Conservation (phyloP, 1,139 yeast species). For the Candida glucosophila region DNA sequence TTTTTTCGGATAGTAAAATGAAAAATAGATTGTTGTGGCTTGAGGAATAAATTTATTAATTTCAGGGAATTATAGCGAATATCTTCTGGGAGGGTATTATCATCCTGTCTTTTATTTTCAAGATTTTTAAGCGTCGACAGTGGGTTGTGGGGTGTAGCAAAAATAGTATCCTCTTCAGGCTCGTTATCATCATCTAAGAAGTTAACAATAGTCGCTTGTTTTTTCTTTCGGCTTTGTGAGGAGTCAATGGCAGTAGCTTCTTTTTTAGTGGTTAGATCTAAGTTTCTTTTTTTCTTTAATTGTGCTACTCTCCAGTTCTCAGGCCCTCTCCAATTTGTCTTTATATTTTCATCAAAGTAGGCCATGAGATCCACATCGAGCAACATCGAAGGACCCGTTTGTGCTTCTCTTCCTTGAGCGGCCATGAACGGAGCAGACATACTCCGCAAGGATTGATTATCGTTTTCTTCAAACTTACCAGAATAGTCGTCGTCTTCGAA, state of each 20-base stretch:
- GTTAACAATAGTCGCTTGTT: conserved; percentile 34
- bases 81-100: conserved; percentile 62
- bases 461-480: conserved; percentile 8
- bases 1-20: too few species aligned
- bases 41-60: conserved; percentile 60
- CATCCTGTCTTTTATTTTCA: conserved; percentile 19
- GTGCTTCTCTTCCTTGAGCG: conserved; percentile 7
- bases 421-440: conserved; percentile 3
- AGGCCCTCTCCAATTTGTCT: conserved; percentile 81
- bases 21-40: conserved; percentile 43
- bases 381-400: conserved; percentile 24
- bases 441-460: too few species aligned
- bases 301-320: conserved; percentile 85
- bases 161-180: conserved; percentile 39
- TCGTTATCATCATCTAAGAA: conserved; percentile 37
- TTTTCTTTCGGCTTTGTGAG: conserved; percentile 14
- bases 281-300: conserved; percentile 26
- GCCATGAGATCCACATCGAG: conserved; percentile 66
- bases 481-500: conserved; percentile 8
- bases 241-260: conserved; percentile 5
- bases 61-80: conserved; percentile 62
- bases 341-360: conserved; percentile 66
- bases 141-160: conserved; percentile 36
- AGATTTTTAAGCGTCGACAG: conserved; percentile 20
- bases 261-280: conserved; percentile 8